Evolutionary conservation across 768 basidiomycete species (phyloP).

Genomic region (Tricholoma matsutake): DNA sequence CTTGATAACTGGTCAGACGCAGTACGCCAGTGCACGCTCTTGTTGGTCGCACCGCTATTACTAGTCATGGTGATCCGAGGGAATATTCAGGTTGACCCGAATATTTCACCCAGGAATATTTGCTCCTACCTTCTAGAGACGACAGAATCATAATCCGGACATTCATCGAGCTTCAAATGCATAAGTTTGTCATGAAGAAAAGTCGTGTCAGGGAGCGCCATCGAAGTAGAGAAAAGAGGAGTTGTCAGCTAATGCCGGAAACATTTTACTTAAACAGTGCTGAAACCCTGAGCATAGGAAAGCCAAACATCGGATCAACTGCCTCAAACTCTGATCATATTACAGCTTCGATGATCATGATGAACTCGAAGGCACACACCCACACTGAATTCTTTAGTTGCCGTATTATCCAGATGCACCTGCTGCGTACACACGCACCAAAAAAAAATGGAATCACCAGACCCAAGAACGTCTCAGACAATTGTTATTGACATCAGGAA

Average conservation of each 20-base stretch:
- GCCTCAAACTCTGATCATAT: no score
- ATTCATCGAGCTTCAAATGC: constrained; percentile 27
- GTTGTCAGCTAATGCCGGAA: neutral
- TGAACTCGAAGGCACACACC: neutral
- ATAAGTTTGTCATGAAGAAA: constrained; percentile 1
- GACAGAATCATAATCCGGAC: constrained; percentile 39
- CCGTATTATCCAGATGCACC: neutral
- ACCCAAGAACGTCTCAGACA: no score
- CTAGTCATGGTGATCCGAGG: constrained; percentile 12
- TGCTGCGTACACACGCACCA: no score
- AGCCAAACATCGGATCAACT: neutral
- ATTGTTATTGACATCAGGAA: no score
- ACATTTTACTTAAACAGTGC: neutral
- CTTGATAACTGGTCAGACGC: neutral
- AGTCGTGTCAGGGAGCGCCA: constrained; percentile 8
- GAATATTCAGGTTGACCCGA: neutral
- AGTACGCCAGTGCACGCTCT: constrained; percentile 5
- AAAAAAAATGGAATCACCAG: no score
- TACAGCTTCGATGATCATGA: no score
- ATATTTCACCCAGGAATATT: neutral
- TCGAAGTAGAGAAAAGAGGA: neutral
- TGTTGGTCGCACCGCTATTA: constrained; percentile 20
- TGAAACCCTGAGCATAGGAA: no score
- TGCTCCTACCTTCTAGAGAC: constrained; percentile 36
- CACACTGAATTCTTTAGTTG: neutral